These are phyloP conservation scores for Pseudocercospora cruenta DNA, from an alignment of 2,329 filamentous ascomycete species.

Conservation along the genomic window DNA sequence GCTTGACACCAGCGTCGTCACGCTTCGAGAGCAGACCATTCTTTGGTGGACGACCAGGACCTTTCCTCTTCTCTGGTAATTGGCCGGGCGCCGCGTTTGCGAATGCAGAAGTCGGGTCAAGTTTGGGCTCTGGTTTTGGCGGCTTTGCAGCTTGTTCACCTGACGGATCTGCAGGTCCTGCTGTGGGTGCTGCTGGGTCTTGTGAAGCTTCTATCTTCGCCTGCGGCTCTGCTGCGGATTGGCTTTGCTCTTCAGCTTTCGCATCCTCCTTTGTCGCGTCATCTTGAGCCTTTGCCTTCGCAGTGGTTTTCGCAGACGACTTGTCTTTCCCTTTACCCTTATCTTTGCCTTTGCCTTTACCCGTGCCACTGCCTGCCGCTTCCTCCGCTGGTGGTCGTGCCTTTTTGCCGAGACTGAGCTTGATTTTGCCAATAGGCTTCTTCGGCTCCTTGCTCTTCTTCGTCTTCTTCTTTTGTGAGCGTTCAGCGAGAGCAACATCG, in stretches of 20 bases:
- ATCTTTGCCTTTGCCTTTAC: slow-evolving; percentile 20
- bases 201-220: slow-evolving; percentile 32
- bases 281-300: slow-evolving; percentile 10
- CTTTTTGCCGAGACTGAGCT: slow-evolving; percentile 29
- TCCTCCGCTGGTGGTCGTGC: slow-evolving; percentile 13
- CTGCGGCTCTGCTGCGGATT: slow-evolving; percentile 23
- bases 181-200: slow-evolving; percentile 15
- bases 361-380: slow-evolving; percentile 18
- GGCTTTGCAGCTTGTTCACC: background rate
- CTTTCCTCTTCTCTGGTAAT: slow-evolving; percentile 67
- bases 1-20: slow-evolving; percentile 50
- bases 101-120: slow-evolving; percentile 38
- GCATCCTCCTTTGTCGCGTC: slow-evolving; percentile 7
- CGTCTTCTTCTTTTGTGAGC: slow-evolving; percentile 14
- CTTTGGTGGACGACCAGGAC: slow-evolving; percentile 79
- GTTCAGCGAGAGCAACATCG: slow-evolving; percentile 40
- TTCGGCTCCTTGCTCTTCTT: slow-evolving; percentile 17
- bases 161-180: background rate
- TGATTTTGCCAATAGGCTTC: slow-evolving; percentile 15
- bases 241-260: background rate
- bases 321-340: slow-evolving; percentile 21
- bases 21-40: slow-evolving; percentile 83
- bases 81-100: slow-evolving; percentile 37
- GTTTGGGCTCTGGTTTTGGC: slow-evolving; percentile 14
- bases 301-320: slow-evolving; percentile 8